Percentiles rank a stretch among this genome's conserved stretches.
Conservation (phyloP, 148 eudicot genomes). For the Talinum fruticosum region DNA sequence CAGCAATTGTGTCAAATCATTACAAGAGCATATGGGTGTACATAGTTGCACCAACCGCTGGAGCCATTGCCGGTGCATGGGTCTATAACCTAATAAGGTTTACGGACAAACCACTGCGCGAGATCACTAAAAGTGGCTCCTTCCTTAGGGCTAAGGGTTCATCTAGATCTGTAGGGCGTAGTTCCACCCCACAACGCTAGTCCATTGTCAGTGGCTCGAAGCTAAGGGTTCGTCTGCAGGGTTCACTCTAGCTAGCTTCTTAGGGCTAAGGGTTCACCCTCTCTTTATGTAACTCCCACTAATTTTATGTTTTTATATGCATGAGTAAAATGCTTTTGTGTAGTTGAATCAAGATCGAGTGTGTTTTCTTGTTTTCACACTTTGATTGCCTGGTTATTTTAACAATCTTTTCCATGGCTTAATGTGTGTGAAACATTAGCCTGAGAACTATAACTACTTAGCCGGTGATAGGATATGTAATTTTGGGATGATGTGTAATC, state of each 20-base stretch:
- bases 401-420: background rate
- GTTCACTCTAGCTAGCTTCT: too few relatives aligned
- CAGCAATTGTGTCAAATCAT: slow-evolving; percentile 42
- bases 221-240: background rate
- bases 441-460: background rate
- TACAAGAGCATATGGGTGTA: slow-evolving; percentile 58
- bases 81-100: slow-evolving; percentile 69
- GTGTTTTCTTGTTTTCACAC: background rate
- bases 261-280: too few relatives aligned
- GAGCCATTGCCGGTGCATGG: slow-evolving; percentile 66
- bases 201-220: background rate
- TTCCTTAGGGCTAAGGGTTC: slow-evolving; percentile 29
- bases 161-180: slow-evolving; percentile 9
- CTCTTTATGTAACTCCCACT: background rate
- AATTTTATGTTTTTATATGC: background rate
- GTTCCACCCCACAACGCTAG: slow-evolving; percentile 15
- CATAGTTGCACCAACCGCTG: slow-evolving; percentile 45
- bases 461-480: too few relatives aligned
- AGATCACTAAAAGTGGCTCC: slow-evolving; percentile 46
- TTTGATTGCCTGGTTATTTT: background rate
- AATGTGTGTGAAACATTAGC: background rate
- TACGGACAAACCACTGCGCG: slow-evolving; percentile 61
- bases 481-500: too few relatives aligned
- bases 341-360: background rate
- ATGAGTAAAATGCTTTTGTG: background rate